Evolutionary conservation across 768 basidiomycete species (phyloP), one percentile per base, ranked within the genome.

Genomic region (Neoboletus brunneissimus): DNA sequence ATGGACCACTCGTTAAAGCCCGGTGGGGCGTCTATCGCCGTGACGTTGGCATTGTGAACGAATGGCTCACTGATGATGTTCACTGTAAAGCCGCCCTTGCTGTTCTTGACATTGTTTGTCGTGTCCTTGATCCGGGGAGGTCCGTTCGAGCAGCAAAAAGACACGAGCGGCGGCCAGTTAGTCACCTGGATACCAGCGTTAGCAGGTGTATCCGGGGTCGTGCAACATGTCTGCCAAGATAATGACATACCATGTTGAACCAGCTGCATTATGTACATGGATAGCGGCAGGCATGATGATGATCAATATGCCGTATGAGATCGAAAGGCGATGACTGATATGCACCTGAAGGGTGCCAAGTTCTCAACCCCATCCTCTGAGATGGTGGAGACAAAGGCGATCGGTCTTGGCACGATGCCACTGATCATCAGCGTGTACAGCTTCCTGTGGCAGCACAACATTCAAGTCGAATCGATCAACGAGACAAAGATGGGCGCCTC

Each of bases 31-130:
- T 80, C 74, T 16, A 78, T 61, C 12, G 74, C 53, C 0, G 73
- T 65, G 20, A 62, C 63, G 57, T 78, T 76, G 0, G 78, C 79
- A 8, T 70, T 64, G 51, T 79, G 70, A 2, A 74, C 35, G 43
- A 72, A 79, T 2, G 77, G 73, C 59, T 83, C 82, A 40, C 80
- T 81, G 63, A 86, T 84, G 64, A 82, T 81, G 60, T 80, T 81
- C 27, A 82, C 77, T 6, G 77, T 78, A 66, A 84, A 86, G 29
- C 77, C 68, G 27, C 76, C 66, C 45, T 78, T 78, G 27, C 75
- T 76, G 1, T 67, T 69, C 60, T 69, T 72, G 60, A 83, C 79
- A 58, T 83, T 84, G 27, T 62, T 60, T 27, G 72, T 63, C 0
- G 80, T 81, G 56, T 84, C 84, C 53, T 76, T 75, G 43, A 66